Conservation (phyloP, 345 rosid species). For the Acer negundo region DNA sequence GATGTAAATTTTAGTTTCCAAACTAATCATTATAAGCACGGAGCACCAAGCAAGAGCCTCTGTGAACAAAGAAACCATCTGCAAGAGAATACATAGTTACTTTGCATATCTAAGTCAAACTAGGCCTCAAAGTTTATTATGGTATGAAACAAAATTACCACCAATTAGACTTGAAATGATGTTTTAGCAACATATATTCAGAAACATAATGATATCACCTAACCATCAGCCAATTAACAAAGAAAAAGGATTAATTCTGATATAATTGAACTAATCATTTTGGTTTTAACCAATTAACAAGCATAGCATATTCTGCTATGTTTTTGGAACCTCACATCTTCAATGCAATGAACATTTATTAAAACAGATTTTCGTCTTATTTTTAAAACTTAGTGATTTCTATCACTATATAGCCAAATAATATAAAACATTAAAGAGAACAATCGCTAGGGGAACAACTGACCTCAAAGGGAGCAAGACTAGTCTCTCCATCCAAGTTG, state of each 20-base stretch:
- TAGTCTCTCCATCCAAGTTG: conserved; percentile 53
- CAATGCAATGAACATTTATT: conserved; percentile 2
- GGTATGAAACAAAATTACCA: neutral
- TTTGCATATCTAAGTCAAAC: neutral
- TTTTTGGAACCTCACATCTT: neutral
- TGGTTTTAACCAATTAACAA: too few species aligned
- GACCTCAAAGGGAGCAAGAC: conserved; percentile 87
- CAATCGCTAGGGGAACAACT: conserved; percentile 5
- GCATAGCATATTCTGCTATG: conserved; percentile 7
- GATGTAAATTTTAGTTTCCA: conserved; percentile 70
- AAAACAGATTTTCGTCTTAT: neutral
- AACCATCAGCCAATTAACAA: neutral
- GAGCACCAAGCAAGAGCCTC: conserved; percentile 86
- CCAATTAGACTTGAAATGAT: neutral
- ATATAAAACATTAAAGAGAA: too few species aligned
- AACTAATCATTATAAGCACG: conserved; percentile 60
- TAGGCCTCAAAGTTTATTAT: neutral
- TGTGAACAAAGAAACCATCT: conserved; percentile 62
- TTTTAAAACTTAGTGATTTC: neutral
- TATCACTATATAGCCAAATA: neutral
- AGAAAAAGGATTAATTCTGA: neutral
- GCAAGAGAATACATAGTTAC: conserved; percentile 27
- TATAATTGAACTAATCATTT: neutral
- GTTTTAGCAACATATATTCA: neutral
- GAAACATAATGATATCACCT: neutral